These are phyloP conservation scores for Vickermania ingenoplastis DNA, from an alignment of 208 protist species.

Conservation along the genomic window DNA sequence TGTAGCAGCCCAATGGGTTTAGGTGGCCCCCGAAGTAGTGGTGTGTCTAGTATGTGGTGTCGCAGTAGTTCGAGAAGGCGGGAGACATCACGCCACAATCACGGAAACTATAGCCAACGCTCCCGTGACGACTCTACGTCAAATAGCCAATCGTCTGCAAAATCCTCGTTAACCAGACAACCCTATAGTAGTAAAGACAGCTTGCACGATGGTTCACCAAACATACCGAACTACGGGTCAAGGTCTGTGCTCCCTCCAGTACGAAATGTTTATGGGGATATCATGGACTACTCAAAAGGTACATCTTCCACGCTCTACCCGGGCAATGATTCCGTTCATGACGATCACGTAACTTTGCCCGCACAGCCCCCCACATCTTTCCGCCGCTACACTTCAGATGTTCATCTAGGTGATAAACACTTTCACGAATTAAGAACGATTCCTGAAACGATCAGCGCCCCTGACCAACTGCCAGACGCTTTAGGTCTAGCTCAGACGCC, in stretches of 20 bases:
- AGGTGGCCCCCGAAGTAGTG: too few species aligned
- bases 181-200: background rate
- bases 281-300: too few species aligned
- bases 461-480: too few species aligned
- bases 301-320: too few species aligned
- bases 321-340: too few species aligned
- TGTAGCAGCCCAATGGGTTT: too few species aligned
- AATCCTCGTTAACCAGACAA: background rate
- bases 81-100: too few species aligned
- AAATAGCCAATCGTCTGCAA: background rate
- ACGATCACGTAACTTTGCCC: too few species aligned
- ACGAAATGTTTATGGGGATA: background rate
- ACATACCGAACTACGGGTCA: background rate
- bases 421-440: background rate
- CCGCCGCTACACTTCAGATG: background rate
- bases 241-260: background rate
- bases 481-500: constrained; percentile 20
- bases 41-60: too few species aligned
- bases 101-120: background rate
- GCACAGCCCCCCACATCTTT: too few species aligned
- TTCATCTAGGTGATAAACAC: background rate
- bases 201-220: background rate
- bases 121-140: background rate
- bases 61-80: too few species aligned
- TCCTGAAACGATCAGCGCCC: background rate